Base-by-base conservation (phyloP, 2,329 filamentous ascomycete species). In the Chaetoscypha palmicola region DNA sequence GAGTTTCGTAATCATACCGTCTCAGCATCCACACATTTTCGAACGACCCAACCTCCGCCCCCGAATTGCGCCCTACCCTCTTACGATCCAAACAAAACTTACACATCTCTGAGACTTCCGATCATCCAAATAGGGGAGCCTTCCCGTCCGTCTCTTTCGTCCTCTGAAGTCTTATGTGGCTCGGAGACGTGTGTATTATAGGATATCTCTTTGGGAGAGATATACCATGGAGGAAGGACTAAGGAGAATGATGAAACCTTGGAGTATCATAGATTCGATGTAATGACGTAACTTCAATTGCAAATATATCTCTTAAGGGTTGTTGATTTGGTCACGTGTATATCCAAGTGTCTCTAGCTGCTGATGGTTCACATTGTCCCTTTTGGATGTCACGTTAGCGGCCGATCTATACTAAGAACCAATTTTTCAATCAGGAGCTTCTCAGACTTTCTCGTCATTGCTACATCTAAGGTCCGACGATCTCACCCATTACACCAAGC, bases 1-100 rank as follows among this genome's bases (percentile, higher is more conserved):
- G 54, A 49, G 38, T 46, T 43, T 54, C 47, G 36, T 43, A 49
- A 49, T 47, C n/a, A n/a, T n/a, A n/a, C n/a, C n/a, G n/a, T n/a
- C n/a, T n/a, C 38, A 40, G 41, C 40, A 43, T 46, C 28, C 17
- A n/a, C 39, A 22, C 14, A 9, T 22, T 23, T 22, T 34, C 39
- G 22, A 33, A 11, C 31, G 16, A 34, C 16, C 20, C 32, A 22
- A 34, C 16, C 21, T 32, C 26, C 37, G 17, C 22, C 24, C 10
- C 17, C 38, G 8, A 40, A 14, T 8, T 20, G 11, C 11, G 16
- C 28, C 10, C 26, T 22, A 31, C n/a, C 38, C 24, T 24, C n/a
- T 17, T 16, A 34, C 32, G 32, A 34, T 16, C 19, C 32, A 16
- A 7, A 16, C 32, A 5, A 34, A 33, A 10, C 32, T 31, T 14